phyloP scores from a whole-genome alignment of 2,329 filamentous ascomycete species.

The Calonectria fujianensis region DNA sequence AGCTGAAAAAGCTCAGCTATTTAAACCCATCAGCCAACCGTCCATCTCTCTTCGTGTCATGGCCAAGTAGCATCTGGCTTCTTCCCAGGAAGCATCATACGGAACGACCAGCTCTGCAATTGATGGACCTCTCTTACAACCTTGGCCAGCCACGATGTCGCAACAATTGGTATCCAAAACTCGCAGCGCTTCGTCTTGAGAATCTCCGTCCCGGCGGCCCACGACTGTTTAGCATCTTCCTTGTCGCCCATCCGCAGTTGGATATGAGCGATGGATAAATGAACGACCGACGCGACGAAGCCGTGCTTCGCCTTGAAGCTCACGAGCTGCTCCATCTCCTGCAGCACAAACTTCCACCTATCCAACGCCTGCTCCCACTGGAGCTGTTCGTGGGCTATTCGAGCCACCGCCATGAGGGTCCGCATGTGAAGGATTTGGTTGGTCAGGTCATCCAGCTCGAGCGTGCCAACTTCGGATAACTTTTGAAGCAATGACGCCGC shows the following conservation, averaged over 20 bases:
- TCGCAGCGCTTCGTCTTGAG: constrained; percentile 55
- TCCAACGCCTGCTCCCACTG: constrained; percentile 45
- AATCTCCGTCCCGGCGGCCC: constrained; percentile 51
- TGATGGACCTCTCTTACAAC: constrained; percentile 53
- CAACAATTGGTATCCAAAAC: constrained; percentile 56
- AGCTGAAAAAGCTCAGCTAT: neutral
- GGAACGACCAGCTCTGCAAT: constrained; percentile 55
- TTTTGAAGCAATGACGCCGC: constrained; percentile 43
- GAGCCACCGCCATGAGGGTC: constrained; percentile 53
- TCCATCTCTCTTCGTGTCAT: neutral
- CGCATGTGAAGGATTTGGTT: constrained; percentile 59
- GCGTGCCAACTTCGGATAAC: constrained; percentile 43
- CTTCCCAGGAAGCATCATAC: constrained; percentile 57
- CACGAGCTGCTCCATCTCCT: constrained; percentile 47
- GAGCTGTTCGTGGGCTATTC: constrained; percentile 46
- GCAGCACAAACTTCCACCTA: constrained; percentile 47
- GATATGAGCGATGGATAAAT: constrained; percentile 56
- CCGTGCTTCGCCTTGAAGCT: constrained; percentile 49
- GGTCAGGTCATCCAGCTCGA: constrained; percentile 55
- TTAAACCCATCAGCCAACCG: neutral
- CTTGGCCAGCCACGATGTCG: constrained; percentile 56
- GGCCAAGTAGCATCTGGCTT: constrained; percentile 53
- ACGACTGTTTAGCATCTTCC: constrained; percentile 44
- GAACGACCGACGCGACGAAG: constrained; percentile 52
- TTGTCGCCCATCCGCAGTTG: constrained; percentile 50